Evolutionary conservation across 495 filamentous ascomycete species (phyloP).

Genomic region (Hyaloscypha hepaticicola): DNA sequence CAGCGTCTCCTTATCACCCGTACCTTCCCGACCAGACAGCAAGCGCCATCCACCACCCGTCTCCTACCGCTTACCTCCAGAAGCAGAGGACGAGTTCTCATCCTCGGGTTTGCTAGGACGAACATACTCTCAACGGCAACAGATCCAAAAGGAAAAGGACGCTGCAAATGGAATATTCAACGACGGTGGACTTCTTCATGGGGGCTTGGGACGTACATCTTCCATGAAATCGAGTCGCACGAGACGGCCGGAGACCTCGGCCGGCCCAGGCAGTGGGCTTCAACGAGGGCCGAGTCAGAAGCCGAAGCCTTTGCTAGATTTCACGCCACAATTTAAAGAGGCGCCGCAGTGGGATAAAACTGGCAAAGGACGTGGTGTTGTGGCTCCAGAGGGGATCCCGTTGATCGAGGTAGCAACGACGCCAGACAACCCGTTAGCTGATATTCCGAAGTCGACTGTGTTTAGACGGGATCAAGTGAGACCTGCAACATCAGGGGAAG

Average conservation of each 20-base stretch:
- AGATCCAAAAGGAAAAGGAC: constrained; percentile 54
- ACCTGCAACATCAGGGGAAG: not conserved
- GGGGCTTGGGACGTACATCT: constrained; percentile 1
- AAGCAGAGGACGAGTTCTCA: constrained; percentile 49
- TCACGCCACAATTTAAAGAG: constrained; percentile 72
- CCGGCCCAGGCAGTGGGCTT: constrained; percentile 11
- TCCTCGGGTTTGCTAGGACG: constrained; percentile 59
- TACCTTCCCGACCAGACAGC: constrained; percentile 36
- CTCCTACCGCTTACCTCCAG: constrained; percentile 22
- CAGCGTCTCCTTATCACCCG: constrained; percentile 12
- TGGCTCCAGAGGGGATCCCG: constrained; percentile 50
- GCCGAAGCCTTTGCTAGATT: constrained; percentile 69
- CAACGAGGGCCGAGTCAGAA: constrained; percentile 36
- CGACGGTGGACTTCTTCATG: constrained; percentile 33
- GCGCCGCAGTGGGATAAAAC: constrained; percentile 66
- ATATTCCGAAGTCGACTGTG: constrained; percentile 19
- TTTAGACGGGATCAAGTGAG: constrained; percentile 15
- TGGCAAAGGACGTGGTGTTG: constrained; percentile 66
- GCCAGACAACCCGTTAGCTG: constrained; percentile 10
- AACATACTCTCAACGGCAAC: constrained; percentile 61
- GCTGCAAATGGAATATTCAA: constrained; percentile 37
- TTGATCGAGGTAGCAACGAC: constrained; percentile 62
- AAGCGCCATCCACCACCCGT: constrained; percentile 41
- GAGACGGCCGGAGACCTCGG: constrained; percentile 19
- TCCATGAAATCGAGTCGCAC: constrained; percentile 24